These are phyloP conservation scores for Neurospora sp. DNA, from an alignment of 495 filamentous ascomycete species.

Conservation along the genomic window DNA sequence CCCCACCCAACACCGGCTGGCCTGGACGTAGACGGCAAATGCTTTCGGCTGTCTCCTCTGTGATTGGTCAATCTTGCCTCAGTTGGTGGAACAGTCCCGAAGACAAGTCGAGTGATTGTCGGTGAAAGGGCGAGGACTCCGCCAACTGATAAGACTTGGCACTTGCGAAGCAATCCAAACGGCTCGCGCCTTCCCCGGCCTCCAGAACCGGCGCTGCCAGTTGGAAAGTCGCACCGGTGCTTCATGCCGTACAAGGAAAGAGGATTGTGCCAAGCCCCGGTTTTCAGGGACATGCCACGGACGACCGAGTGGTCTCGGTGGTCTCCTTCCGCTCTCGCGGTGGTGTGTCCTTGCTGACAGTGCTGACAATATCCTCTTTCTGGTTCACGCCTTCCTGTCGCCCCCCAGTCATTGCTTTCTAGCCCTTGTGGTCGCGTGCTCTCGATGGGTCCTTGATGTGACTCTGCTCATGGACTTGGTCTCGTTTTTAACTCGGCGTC, in stretches of 20 bases:
- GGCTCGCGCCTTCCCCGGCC: neutral
- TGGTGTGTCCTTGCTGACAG: neutral
- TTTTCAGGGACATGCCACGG: neutral
- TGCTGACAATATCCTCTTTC: neutral
- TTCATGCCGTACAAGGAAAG: neutral
- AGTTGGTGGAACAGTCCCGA: neutral
- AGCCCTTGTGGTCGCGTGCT: neutral
- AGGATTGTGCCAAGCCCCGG: neutral
- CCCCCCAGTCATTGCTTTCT: neutral
- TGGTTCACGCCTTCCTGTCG: neutral
- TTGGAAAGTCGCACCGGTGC: neutral
- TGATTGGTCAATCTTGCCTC: neutral
- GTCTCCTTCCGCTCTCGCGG: neutral
- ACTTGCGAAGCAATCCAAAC: neutral
- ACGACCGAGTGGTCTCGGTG: neutral
- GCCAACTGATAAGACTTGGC: neutral
- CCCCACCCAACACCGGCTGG: neutral
- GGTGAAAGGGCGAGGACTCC: neutral
- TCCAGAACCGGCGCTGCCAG: neutral
- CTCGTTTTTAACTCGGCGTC: neutral
- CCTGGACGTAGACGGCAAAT: neutral
- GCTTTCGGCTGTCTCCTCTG: neutral
- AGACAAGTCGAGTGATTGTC: neutral
- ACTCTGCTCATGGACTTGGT: neutral
- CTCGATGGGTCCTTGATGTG: neutral